A percentile compares a stretch with the other conserved stretches of the same genome.
These are phyloP conservation scores for Fusarium longipes DNA, from an alignment of 2,329 filamentous ascomycete genomes.

Conservation along the genomic window DNA sequence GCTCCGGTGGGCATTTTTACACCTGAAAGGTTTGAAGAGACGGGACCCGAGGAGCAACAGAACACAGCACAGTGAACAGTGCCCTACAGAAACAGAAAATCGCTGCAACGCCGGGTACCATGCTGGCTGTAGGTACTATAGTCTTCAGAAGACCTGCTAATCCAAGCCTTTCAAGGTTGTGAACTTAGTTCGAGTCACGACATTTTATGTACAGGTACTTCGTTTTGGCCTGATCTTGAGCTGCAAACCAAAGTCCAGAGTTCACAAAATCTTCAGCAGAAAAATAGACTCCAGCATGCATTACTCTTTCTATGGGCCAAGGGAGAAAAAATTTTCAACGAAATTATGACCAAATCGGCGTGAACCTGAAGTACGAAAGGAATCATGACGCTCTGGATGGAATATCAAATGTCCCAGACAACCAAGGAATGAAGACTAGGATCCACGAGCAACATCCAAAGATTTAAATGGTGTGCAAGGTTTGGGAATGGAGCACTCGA, in stretches of 20 bases:
- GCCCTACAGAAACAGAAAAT: slow-evolving; percentile 6
- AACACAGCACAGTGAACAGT: slow-evolving; percentile 3
- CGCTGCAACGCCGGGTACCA: slow-evolving; percentile 8
- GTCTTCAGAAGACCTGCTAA: slow-evolving; percentile 17
- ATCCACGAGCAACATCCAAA: slow-evolving; percentile 19
- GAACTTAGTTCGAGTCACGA: slow-evolving; percentile 30
- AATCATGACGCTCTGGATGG: slow-evolving; percentile 31
- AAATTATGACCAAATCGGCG: slow-evolving; percentile 8
- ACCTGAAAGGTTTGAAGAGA: slow-evolving; percentile 12
- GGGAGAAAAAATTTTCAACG: slow-evolving; percentile 24
- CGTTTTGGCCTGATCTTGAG: neutral
- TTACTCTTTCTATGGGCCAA: slow-evolving; percentile 13
- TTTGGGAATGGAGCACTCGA: slow-evolving; percentile 25
- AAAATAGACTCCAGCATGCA: slow-evolving; percentile 26
- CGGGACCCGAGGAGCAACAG: neutral
- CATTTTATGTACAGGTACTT: slow-evolving; percentile 16
- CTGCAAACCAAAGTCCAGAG: slow-evolving; percentile 10
- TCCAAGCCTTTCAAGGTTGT: slow-evolving; percentile 32
- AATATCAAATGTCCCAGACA: slow-evolving; percentile 22
- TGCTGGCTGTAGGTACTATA: too few species aligned
- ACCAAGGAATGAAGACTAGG: slow-evolving; percentile 35
- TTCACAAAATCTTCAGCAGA: neutral
- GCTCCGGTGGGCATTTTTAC: slow-evolving; percentile 33
- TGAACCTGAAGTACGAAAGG: slow-evolving; percentile 19
- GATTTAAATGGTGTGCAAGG: slow-evolving; percentile 31